Evolutionary conservation across 768 basidiomycete genomes (phyloP).

Genomic region (Wakefieldia striispora): DNA sequence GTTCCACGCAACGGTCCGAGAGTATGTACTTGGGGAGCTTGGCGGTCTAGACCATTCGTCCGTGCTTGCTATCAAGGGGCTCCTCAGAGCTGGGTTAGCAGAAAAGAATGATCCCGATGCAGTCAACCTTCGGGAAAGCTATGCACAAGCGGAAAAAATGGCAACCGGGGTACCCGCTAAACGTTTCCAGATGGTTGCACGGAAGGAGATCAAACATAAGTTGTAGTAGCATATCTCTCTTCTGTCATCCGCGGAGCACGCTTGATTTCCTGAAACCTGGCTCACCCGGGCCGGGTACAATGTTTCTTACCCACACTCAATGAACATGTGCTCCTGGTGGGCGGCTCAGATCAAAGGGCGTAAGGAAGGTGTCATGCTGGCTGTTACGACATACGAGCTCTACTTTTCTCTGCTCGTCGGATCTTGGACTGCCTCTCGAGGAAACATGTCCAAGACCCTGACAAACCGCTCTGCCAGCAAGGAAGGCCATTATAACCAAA

Average conservation of each 20-base stretch:
- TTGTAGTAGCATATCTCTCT: slow-evolving; percentile 31
- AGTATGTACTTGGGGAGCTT: slow-evolving; percentile 51
- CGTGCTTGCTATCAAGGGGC: slow-evolving; percentile 48
- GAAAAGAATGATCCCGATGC: slow-evolving; percentile 66
- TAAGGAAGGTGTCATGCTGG: neutral
- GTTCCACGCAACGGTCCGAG: slow-evolving; percentile 54
- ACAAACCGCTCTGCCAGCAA: slow-evolving; percentile 4
- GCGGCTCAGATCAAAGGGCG: neutral
- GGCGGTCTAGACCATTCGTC: slow-evolving; percentile 57
- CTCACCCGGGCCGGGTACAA: neutral
- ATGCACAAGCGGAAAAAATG: slow-evolving; percentile 66
- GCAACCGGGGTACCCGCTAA: slow-evolving; percentile 54
- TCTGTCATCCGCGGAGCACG: neutral
- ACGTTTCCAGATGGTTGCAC: slow-evolving; percentile 56
- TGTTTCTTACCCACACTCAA: neutral
- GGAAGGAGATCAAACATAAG: slow-evolving; percentile 66
- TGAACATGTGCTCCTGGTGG: neutral
- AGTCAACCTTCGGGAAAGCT: slow-evolving; percentile 66
- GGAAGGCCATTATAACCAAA: slow-evolving; percentile 24
- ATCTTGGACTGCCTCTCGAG: neutral
- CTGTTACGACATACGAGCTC: neutral
- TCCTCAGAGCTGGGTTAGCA: slow-evolving; percentile 53
- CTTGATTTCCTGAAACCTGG: neutral
- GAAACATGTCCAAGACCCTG: neutral
- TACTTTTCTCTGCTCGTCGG: too few relatives aligned